phyloP scores from a whole-genome alignment of 768 basidiomycete genomes.

The Boletus eberwhitei region DNA sequence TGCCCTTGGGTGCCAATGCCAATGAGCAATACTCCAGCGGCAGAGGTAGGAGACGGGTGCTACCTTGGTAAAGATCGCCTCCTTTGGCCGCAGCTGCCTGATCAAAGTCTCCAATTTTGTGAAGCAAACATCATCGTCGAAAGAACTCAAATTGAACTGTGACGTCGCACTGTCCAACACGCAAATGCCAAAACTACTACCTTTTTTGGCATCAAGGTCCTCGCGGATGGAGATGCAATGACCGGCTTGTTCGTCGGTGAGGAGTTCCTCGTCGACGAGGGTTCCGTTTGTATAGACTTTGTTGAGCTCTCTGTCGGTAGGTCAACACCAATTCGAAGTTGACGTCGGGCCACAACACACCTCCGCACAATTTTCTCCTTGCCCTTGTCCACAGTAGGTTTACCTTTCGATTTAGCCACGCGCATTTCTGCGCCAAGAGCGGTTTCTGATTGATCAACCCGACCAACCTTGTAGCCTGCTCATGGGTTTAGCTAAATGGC shows the following conservation, averaged over 20 bases:
- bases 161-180: constrained; percentile 94
- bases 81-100: constrained; percentile 87
- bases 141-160: constrained; percentile 86
- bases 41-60: background rate
- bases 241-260: constrained; percentile 90
- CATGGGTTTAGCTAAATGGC: background rate
- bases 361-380: constrained; percentile 89
- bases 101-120: constrained; percentile 93
- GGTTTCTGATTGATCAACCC: constrained; percentile 96
- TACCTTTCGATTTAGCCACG: constrained; percentile 58
- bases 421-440: constrained; percentile 98
- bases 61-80: constrained; percentile 88
- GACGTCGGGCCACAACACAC: constrained; percentile 31
- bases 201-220: constrained; percentile 30
- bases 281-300: constrained; percentile 98
- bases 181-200: constrained; percentile 80
- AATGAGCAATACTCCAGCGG: background rate
- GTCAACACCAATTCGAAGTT: background rate
- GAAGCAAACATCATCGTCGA: constrained; percentile 89
- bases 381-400: constrained; percentile 45
- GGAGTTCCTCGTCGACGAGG: constrained; percentile 82
- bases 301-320: constrained; percentile 66
- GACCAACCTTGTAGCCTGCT: constrained; percentile 87
- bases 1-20: constrained; percentile 52
- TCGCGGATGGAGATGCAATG: constrained; percentile 92